Base-by-base conservation (phyloP, 768 basidiomycete genomes). In the Naganishia kalamii region DNA sequence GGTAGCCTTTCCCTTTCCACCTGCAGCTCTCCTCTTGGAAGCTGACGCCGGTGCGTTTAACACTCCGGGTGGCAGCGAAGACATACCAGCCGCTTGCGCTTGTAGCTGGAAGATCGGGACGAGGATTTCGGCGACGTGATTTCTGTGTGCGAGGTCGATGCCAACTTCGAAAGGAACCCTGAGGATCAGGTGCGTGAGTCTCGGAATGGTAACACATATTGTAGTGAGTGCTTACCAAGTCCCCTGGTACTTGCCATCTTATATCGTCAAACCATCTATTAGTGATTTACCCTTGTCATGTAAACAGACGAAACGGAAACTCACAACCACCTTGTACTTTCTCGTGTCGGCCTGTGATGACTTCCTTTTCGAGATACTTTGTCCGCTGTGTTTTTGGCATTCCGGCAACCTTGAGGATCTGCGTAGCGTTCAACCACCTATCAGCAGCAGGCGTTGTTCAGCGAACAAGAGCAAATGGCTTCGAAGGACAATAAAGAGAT, bases 101-200 rank as follows among this genome's bases (percentile, higher is more conserved):
- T 62, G 66, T 10, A 68, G 66, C 2, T 97, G 93, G 79, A 99
- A 94, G 66, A 99, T 83, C 1, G 93, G 92, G 0, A 86, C 83
- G 64, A 99, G 84, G 60, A 96, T 82, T 49, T 87, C 86, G 33
- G 88, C 87, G 46, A 99, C 93, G 63, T 91, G 92, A 79, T 89
- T 97, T 72, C 91, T 91, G 17, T 85, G 78, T 1, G 96, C 93
- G 50, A 99, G 87, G 71, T 98, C 92, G 63, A 90, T 87, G 41
- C 93, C 93, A 63, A 91, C 84, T 71, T 93, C 90, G 43, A 97
- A 87, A 1, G 96, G 96, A 71, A 99, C 94, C 94, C 93, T 97
- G 69, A 17, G 21, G 51, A 44, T 33, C 33, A 10, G 66, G 6
- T 32, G 27, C 47, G 43, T 23, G 12, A 15, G n/a, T 21, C 23